Conservation (phyloP, 225 moss, liverwort and hornwort species). For the Lunularia cruciata region DNA sequence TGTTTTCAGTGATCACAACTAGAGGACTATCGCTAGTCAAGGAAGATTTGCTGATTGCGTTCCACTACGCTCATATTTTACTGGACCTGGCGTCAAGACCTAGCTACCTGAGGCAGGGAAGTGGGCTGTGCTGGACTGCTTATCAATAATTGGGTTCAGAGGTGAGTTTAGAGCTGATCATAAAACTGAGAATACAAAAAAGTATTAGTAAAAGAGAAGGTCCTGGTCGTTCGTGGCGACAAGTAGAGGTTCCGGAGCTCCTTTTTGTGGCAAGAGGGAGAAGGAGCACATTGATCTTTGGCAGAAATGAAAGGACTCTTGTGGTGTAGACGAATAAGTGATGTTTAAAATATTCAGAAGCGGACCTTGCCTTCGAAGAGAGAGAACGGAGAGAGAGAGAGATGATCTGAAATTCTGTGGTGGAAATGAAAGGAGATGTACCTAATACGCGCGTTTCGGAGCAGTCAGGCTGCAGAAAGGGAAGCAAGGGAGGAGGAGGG, state of each 20-base stretch:
- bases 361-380: background rate
- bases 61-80: too few relatives aligned
- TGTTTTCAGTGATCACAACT: background rate
- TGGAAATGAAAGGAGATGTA: slow-evolving; percentile 2
- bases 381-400: background rate
- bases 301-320: background rate
- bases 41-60: background rate
- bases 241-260: too few relatives aligned
- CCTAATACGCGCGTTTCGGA: slow-evolving; percentile 10
- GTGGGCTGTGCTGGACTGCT: too few relatives aligned
- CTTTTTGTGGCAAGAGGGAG: background rate
- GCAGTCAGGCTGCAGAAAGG: background rate
- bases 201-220: too few relatives aligned
- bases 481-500: background rate
- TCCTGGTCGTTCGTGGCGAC: too few relatives aligned
- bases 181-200: too few relatives aligned
- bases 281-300: background rate
- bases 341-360: background rate
- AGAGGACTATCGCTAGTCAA: background rate
- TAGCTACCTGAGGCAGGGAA: too few relatives aligned
- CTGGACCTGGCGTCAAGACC: too few relatives aligned
- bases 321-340: background rate
- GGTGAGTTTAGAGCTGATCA: too few relatives aligned
- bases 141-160: too few relatives aligned
- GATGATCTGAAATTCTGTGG: background rate